Evolutionary conservation across 257 asterid species (phyloP).

Genomic region (Nicotiana paniculata): DNA sequence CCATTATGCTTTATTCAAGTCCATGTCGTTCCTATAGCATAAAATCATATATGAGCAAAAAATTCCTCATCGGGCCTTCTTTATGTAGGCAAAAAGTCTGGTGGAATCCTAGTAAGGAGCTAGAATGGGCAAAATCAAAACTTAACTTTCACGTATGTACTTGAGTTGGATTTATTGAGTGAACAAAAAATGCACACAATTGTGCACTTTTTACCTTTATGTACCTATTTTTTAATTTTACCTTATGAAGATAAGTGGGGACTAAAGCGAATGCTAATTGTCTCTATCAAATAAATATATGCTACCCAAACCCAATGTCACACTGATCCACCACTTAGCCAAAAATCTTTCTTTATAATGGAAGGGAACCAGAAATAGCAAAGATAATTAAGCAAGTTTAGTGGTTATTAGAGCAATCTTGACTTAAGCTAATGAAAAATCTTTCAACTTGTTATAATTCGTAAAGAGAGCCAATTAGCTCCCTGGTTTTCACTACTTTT

Average conservation of each 20-base stretch:
- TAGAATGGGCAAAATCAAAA: neutral
- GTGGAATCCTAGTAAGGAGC: neutral
- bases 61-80: neutral
- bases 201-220: neutral
- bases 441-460: neutral
- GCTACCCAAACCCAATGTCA: neutral
- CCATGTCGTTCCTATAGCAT: no score
- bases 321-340: neutral
- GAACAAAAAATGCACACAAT: neutral
- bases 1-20: no score
- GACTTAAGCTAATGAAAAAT: neutral
- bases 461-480: neutral
- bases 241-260: neutral
- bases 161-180: neutral
- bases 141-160: neutral
- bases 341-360: neutral
- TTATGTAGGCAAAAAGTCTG: neutral
- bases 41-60: neutral
- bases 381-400: neutral
- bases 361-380: neutral
- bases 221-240: neutral
- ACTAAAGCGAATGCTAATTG: neutral
- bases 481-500: neutral
- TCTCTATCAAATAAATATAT: neutral
- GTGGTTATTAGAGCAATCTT: neutral